phyloP scores from a whole-genome alignment of 1,284 basidiomycete genomes.

The Hemileia vastatrix region DNA sequence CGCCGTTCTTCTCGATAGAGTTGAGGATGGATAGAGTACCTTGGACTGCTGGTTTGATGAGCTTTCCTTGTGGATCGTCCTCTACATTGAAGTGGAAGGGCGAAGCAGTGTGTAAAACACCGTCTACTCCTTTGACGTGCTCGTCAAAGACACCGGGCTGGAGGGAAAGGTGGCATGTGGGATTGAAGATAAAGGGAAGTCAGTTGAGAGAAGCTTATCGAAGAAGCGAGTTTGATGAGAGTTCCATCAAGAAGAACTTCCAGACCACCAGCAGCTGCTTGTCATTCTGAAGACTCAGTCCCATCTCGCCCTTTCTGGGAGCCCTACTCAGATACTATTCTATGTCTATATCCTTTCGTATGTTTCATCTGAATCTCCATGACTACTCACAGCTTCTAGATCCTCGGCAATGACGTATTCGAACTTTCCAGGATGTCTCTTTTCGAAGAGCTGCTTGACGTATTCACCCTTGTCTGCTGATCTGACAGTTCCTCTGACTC shows the following conservation, averaged over 20 bases:
- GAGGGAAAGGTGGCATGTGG: too few species aligned
- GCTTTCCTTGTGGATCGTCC: too few species aligned
- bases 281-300: too few species aligned
- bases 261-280: too few species aligned
- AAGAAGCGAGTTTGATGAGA: too few species aligned
- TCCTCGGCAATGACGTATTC: constrained; percentile 53
- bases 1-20: constrained; percentile 51
- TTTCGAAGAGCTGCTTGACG: constrained; percentile 50
- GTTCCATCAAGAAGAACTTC: too few species aligned
- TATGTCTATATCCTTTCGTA: not conserved
- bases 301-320: not conserved
- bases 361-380: not conserved
- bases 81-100: constrained; percentile 47
- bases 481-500: constrained; percentile 55
- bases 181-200: too few species aligned
- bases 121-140: constrained; percentile 54
- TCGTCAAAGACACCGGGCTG: too few species aligned
- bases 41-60: constrained; percentile 55
- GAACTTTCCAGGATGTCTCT: constrained; percentile 49
- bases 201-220: too few species aligned
- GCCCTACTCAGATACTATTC: not conserved
- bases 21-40: constrained; percentile 56
- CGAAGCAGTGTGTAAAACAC: constrained; percentile 54
- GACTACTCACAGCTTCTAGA: constrained; percentile 51
- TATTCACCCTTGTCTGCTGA: constrained; percentile 51